Evolutionary conservation across 495 filamentous ascomycete species (phyloP), one percentile per base, ranked within the genome.

Genomic region (Penicillium dipodomyicola): DNA sequence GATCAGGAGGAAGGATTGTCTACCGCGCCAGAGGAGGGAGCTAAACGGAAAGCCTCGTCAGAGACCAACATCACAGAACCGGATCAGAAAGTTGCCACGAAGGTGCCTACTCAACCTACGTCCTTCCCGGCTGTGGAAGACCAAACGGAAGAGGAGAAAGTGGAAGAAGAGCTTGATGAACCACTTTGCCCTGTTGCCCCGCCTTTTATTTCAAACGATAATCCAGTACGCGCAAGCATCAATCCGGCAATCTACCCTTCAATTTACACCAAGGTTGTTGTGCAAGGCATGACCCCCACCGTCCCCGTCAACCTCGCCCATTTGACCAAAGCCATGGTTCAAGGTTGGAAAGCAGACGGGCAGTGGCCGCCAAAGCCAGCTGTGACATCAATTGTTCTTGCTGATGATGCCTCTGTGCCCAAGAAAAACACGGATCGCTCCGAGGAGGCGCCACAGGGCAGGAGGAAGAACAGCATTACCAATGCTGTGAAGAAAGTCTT

Each of bases 271-370:
- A 96, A 96, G 67, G 84, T 96, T 49, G 81, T 97, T 37, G 62
- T 90, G 5, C 84, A 94, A 62, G 80, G 80, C 17, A 80, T 90
- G 56, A 87, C 89, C 1, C 92, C 94, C 0, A 84, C 84, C 1
- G 84, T 95, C 10, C 94, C 94, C 15, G 86, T 98, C 56, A 96
- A 96, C 63, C 82, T 98, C 6, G 70, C 78, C 33, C 88, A 95
- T 64, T 81, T 97, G 65, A 84, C 87, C 22, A 80, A 84, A n/a
- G 82, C 89, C 29, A 86, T 93, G 63, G 92, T 97, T 3, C 81
- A 87, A 40, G 94, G 94, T 32, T 97, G 94, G 94, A 93, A 95
- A 70, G 80, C 87, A 42, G 92, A 95, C 65, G 94, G 91, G 19
- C 88, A 96, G 66, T 98, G 94, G 94, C 94, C 94, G 2, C 90